Percentiles rank a stretch among this genome's conserved stretches.
phyloP scores from a whole-genome alignment of 179 eudicot genomes.

The Beta lomatogona region DNA sequence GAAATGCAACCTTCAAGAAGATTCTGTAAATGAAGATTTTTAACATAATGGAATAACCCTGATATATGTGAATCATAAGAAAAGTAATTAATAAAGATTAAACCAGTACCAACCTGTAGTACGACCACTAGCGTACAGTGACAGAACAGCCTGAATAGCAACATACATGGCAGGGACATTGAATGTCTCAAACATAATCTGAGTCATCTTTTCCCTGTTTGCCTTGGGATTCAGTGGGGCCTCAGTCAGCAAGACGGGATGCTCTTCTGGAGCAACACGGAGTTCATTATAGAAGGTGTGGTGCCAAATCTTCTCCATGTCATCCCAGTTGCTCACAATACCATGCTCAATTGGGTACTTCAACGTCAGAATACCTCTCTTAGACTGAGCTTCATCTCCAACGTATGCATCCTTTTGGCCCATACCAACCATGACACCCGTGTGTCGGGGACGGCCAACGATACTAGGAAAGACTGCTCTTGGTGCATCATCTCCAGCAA shows the following conservation, averaged over 20 bases:
- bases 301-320: slow-evolving; percentile 91
- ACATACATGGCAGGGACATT: slow-evolving; percentile 87
- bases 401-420: slow-evolving; percentile 92
- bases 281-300: slow-evolving; percentile 88
- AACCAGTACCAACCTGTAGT: slow-evolving; percentile 55
- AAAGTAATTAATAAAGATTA: background rate
- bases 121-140: slow-evolving; percentile 84
- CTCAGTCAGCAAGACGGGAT: slow-evolving; percentile 77
- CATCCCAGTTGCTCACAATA: slow-evolving; percentile 88
- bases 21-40: background rate
- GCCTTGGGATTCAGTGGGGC: slow-evolving; percentile 89
- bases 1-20: background rate
- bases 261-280: slow-evolving; percentile 90
- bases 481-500: slow-evolving; percentile 92
- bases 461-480: slow-evolving; percentile 87
- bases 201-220: slow-evolving; percentile 83
- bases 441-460: slow-evolving; percentile 73
- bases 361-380: slow-evolving; percentile 77
- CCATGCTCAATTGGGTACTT: slow-evolving; percentile 88
- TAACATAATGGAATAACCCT: background rate
- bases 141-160: slow-evolving; percentile 81
- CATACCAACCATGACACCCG: slow-evolving; percentile 84
- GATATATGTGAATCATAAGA: background rate
- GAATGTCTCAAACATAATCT: slow-evolving; percentile 82
- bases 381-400: slow-evolving; percentile 87